A percentile compares a stretch with the other conserved stretches of the same genome.
Evolutionary conservation across 495 filamentous ascomycete species (phyloP).

Genomic region (Aspergillus diversus): DNA sequence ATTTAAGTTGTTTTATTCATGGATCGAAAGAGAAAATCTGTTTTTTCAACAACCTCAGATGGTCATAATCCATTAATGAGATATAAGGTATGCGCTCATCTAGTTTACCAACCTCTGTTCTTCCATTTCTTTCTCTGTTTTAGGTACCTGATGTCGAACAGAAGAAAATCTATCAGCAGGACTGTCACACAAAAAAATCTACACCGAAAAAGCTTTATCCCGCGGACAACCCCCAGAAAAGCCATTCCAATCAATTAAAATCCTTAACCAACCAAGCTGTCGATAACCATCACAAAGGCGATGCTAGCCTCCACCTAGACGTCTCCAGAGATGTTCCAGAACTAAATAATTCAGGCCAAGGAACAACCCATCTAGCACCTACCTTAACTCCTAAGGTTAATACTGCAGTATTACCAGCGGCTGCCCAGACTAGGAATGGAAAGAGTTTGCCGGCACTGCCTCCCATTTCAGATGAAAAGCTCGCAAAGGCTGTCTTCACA

Average conservation of each 20-base stretch:
- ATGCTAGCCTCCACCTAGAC: background rate
- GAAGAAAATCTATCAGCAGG: background rate
- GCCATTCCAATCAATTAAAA: background rate
- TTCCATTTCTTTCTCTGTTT: background rate
- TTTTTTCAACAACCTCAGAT: slow-evolving; percentile 9
- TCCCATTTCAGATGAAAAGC: slow-evolving; percentile 54
- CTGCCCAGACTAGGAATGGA: background rate
- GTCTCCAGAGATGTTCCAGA: background rate
- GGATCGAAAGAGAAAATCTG: slow-evolving; percentile 28
- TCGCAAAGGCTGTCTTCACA: slow-evolving; percentile 68
- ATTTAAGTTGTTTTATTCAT: slow-evolving; percentile 9
- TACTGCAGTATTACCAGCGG: background rate
- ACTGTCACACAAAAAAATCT: background rate
- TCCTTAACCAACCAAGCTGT: background rate
- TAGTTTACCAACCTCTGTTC: background rate
- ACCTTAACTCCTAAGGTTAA: too few relatives aligned
- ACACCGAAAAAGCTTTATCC: background rate
- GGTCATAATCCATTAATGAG: slow-evolving; percentile 13
- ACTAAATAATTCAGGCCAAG: background rate
- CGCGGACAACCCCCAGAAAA: background rate
- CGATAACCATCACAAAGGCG: background rate
- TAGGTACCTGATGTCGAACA: too few relatives aligned
- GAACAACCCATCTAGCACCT: too few relatives aligned
- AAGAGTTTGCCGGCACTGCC: slow-evolving; percentile 57
- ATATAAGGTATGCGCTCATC: slow-evolving; percentile 10